These are phyloP conservation scores for Penicillium soppii DNA, from an alignment of 495 filamentous ascomycete species.

Conservation along the genomic window DNA sequence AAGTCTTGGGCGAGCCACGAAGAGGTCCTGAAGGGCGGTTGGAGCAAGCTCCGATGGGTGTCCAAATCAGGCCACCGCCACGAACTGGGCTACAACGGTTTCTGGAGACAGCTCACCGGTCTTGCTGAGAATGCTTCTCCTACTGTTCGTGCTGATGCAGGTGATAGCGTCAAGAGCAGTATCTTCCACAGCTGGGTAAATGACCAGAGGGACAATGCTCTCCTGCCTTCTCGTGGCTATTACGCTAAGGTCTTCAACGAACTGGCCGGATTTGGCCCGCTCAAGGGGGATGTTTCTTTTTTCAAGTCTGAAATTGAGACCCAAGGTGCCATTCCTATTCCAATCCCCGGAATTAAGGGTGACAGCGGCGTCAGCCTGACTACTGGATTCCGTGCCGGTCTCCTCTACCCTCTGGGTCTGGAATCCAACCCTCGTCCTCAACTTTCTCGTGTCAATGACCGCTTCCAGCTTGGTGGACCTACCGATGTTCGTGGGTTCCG, in stretches of 20 bases:
- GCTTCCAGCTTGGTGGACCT: constrained; percentile 91
- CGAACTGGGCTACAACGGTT: constrained; percentile 72
- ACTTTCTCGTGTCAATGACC: constrained; percentile 84
- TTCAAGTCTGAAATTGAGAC: constrained; percentile 83
- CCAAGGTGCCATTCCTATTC: constrained; percentile 68
- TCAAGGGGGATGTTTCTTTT: constrained; percentile 89
- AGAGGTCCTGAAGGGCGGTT: constrained; percentile 79
- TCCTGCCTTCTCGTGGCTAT: constrained; percentile 80
- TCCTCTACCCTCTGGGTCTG: constrained; percentile 62
- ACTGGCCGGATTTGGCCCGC: constrained; percentile 78
- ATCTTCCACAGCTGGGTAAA: constrained; percentile 76
- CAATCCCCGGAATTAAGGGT: constrained; percentile 62
- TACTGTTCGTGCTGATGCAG: constrained; percentile 78
- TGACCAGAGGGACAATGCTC: constrained; percentile 75
- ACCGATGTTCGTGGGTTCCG: constrained; percentile 94
- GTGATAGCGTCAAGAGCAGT: constrained; percentile 86
- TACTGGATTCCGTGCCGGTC: constrained; percentile 59
- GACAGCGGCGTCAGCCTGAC: constrained; percentile 74
- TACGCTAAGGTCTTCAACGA: constrained; percentile 74
- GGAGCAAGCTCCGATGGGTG: constrained; percentile 71
- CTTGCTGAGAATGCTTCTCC: constrained; percentile 72
- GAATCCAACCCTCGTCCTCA: constrained; percentile 48
- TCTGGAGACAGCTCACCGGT: constrained; percentile 86
- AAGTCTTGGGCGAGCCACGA: constrained; percentile 93
- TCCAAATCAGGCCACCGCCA: constrained; percentile 61